A percentile compares a stretch with the other conserved stretches of the same genome.
Evolutionary conservation across 2,329 filamentous ascomycete genomes (phyloP).

Genomic region (Xylariaceae sp.): DNA sequence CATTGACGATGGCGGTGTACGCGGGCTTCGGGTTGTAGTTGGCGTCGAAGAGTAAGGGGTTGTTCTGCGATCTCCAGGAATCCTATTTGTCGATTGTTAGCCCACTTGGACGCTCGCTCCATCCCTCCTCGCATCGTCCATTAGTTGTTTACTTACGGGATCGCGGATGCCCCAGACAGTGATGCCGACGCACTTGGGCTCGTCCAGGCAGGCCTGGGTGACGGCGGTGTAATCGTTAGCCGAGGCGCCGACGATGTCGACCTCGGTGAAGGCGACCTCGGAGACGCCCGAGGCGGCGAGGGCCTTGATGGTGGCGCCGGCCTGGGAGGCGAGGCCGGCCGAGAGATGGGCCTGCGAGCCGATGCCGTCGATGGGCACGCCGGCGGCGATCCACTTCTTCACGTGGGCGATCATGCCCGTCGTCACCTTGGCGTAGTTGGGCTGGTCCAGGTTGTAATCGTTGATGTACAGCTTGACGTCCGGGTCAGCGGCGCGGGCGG

Average conservation of each 20-base stretch:
- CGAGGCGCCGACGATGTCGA: constrained; percentile 57
- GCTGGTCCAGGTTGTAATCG: constrained; percentile 62
- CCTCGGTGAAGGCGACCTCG: constrained; percentile 55
- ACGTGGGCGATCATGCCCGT: constrained; percentile 50
- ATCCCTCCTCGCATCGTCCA: not conserved
- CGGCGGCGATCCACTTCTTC: constrained; percentile 56
- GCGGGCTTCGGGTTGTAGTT: constrained; percentile 47
- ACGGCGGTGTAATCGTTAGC: constrained; percentile 54
- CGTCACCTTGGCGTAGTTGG: constrained; percentile 51
- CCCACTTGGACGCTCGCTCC: not conserved
- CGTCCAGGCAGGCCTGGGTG: constrained; percentile 51
- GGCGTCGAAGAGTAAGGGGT: constrained; percentile 49
- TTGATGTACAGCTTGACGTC: constrained; percentile 69
- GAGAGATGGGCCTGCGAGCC: constrained; percentile 47
- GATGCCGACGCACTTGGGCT: constrained; percentile 58
- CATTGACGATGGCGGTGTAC: constrained; percentile 40
- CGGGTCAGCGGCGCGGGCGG: constrained; percentile 62
- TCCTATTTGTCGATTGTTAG: constrained; percentile 31
- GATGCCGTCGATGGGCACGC: constrained; percentile 58
- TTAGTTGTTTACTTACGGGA: constrained; percentile 27
- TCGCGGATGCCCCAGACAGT: constrained; percentile 57
- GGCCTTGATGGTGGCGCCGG: constrained; percentile 39
- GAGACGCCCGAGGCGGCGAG: constrained; percentile 40
- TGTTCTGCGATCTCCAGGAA: constrained; percentile 45
- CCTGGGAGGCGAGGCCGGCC: constrained; percentile 35